Percentiles rank a stretch among this genome's conserved stretches.
These are phyloP conservation scores for Wickerhamiella domercqiae DNA, from an alignment of 805 yeast species.

Conservation along the genomic window DNA sequence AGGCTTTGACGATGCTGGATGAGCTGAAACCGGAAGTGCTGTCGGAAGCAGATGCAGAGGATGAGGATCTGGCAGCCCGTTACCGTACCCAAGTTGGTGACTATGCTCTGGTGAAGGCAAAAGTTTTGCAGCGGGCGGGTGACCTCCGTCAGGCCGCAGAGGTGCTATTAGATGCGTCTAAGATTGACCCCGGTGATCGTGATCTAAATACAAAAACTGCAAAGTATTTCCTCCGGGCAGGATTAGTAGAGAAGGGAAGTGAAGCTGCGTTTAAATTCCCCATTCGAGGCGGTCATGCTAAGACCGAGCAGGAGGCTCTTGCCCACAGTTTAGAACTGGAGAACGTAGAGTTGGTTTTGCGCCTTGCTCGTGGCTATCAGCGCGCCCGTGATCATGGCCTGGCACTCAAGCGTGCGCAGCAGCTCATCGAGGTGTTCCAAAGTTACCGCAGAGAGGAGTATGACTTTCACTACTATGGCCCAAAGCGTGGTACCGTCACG, in stretches of 20 bases:
- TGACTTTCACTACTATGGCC: conserved; percentile 87
- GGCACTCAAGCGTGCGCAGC: conserved; percentile 61
- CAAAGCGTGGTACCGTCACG: conserved; percentile 80
- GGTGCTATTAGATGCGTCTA: conserved; percentile 53
- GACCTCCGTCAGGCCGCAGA: conserved; percentile 45
- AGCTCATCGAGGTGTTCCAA: conserved; percentile 50
- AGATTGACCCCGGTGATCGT: conserved; percentile 74
- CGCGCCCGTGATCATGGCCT: conserved; percentile 53
- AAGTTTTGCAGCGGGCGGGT: conserved; percentile 62
- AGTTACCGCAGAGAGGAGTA: conserved; percentile 71
- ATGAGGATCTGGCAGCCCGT: conserved; percentile 20
- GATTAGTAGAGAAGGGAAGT: conserved; percentile 57
- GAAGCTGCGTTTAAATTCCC: conserved; percentile 55
- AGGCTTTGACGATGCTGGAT: conserved; percentile 35
- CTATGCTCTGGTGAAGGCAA: conserved; percentile 61
- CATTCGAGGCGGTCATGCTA: conserved; percentile 30
- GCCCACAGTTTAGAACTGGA: conserved; percentile 80
- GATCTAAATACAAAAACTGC: conserved; percentile 80
- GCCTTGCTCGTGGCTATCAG: conserved; percentile 68
- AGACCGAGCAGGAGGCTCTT: conserved; percentile 57
- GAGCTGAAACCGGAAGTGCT: conserved; percentile 31
- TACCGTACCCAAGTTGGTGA: conserved; percentile 87
- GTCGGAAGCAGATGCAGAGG: conserved; percentile 31
- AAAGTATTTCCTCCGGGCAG: conserved; percentile 67
- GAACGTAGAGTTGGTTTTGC: conserved; percentile 76